Conservation (phyloP, 2,329 filamentous ascomycete species). For the Aspergillus fumigatiaffinis region DNA sequence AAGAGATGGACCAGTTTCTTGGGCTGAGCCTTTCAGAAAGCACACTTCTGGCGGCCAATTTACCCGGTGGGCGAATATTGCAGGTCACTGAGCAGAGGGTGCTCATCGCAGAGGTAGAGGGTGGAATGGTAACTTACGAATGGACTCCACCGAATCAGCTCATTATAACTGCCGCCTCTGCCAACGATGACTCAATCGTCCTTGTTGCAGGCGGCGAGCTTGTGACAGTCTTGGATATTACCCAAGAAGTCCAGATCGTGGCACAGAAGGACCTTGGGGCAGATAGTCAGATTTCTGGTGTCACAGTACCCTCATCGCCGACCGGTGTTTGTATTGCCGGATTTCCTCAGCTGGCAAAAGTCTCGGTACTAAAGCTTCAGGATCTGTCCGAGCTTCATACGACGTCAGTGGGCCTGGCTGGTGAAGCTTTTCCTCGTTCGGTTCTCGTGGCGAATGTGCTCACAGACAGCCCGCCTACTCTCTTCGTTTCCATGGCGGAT, state of each 20-base stretch:
- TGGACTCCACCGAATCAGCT: conserved; percentile 45
- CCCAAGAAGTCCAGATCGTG: conserved; percentile 54
- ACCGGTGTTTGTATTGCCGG: conserved; percentile 71
- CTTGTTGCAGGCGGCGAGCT: conserved; percentile 72
- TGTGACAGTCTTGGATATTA: conserved; percentile 65
- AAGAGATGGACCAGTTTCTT: conserved; percentile 75
- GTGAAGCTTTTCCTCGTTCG: conserved; percentile 75
- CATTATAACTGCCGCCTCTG: conserved; percentile 72
- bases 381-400: conserved; percentile 64
- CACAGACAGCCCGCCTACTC: conserved; percentile 61
- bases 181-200: conserved; percentile 65
- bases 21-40: conserved; percentile 66
- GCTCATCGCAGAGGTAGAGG: conserved; percentile 57
- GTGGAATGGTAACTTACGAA: conserved; percentile 43
- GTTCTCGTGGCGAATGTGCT: conserved; percentile 76
- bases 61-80: conserved; percentile 61
- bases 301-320: conserved; percentile 66
- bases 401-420: conserved; percentile 61
- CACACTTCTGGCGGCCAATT: conserved; percentile 67
- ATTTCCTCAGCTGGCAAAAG: conserved; percentile 78
- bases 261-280: conserved; percentile 59
- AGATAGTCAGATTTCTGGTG: conserved; percentile 77
- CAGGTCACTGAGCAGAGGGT: conserved; percentile 70
- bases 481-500: conserved; percentile 89
- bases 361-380: conserved; percentile 68